These are phyloP conservation scores for Teunomyces tritomae DNA, from an alignment of 805 yeast genomes.

Conservation along the genomic window DNA sequence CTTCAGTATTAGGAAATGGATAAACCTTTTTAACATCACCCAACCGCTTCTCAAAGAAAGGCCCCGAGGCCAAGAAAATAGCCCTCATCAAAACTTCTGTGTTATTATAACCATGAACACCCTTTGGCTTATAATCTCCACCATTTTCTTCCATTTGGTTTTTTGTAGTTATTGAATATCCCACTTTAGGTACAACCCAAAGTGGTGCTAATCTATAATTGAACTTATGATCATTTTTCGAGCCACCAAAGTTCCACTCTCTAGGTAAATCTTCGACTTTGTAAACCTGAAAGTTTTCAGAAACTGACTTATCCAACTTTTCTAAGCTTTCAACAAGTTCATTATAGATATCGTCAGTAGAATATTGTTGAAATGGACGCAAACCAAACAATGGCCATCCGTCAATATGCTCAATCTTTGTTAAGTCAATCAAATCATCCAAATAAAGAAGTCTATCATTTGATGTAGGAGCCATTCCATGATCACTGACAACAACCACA, in stretches of 20 bases:
- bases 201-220: slow-evolving; percentile 74
- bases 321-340: slow-evolving; percentile 37
- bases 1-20: slow-evolving; percentile 72
- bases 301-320: slow-evolving; percentile 12
- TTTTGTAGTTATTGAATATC: slow-evolving; percentile 69
- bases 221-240: slow-evolving; percentile 32
- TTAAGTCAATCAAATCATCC: slow-evolving; percentile 64
- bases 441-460: slow-evolving; percentile 64
- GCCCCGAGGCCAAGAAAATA: slow-evolving; percentile 76
- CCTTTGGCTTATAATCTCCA: slow-evolving; percentile 57
- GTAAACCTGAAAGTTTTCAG: slow-evolving; percentile 45
- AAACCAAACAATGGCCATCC: slow-evolving; percentile 89
- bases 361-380: slow-evolving; percentile 47
- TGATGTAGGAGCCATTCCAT: slow-evolving; percentile 90
- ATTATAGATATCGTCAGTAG: slow-evolving; percentile 45
- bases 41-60: slow-evolving; percentile 53
- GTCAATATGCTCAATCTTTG: slow-evolving; percentile 58
- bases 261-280: slow-evolving; percentile 51
- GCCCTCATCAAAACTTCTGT: slow-evolving; percentile 81
- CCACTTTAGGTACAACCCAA: slow-evolving; percentile 82
- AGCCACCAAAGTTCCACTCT: slow-evolving; percentile 57
- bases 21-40: slow-evolving; percentile 33
- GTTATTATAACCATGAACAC: slow-evolving; percentile 85
- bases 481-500: slow-evolving; percentile 79
- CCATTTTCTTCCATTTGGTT: slow-evolving; percentile 49